phyloP scores from a whole-genome alignment of 768 basidiomycete genomes.

The Hericium erinaceus region DNA sequence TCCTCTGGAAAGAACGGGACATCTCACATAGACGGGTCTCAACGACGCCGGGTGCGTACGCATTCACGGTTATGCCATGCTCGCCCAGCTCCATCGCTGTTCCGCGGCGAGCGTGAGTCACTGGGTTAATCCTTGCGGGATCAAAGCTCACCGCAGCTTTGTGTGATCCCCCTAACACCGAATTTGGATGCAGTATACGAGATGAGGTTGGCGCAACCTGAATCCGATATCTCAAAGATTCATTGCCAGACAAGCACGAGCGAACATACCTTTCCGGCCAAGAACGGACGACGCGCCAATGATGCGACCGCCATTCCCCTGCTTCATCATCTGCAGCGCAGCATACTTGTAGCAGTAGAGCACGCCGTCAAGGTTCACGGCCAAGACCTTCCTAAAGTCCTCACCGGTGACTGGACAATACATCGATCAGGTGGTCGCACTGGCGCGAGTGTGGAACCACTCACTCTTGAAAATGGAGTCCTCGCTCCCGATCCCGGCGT shows the following conservation, averaged over 20 bases:
- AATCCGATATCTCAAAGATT: background rate
- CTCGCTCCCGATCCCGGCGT: background rate
- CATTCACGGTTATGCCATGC: constrained; percentile 17
- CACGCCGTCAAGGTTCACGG: constrained; percentile 13
- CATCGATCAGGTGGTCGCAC: background rate
- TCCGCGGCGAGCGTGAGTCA: background rate
- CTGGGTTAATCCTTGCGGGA: background rate
- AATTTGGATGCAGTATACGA: constrained; percentile 25
- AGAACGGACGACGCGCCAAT: constrained; percentile 10
- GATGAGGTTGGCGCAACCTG: constrained; percentile 3
- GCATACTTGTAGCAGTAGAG: constrained; percentile 18
- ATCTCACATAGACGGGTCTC: constrained; percentile 13
- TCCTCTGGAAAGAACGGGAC: too few species aligned
- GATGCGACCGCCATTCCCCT: constrained; percentile 17
- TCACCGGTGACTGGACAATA: constrained; percentile 12
- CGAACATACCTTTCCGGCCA: background rate
- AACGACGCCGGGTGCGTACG: constrained; percentile 16
- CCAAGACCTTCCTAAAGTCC: constrained; percentile 11
- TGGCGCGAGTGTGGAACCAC: background rate
- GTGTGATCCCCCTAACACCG: constrained; percentile 22
- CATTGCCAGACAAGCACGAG: background rate
- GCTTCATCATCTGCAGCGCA: constrained; percentile 17
- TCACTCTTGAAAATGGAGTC: background rate
- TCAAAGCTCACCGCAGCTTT: background rate
- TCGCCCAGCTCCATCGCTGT: constrained; percentile 13